These are phyloP conservation scores for Hortiboletus campestris DNA, from an alignment of 768 basidiomycete genomes.

Conservation along the genomic window DNA sequence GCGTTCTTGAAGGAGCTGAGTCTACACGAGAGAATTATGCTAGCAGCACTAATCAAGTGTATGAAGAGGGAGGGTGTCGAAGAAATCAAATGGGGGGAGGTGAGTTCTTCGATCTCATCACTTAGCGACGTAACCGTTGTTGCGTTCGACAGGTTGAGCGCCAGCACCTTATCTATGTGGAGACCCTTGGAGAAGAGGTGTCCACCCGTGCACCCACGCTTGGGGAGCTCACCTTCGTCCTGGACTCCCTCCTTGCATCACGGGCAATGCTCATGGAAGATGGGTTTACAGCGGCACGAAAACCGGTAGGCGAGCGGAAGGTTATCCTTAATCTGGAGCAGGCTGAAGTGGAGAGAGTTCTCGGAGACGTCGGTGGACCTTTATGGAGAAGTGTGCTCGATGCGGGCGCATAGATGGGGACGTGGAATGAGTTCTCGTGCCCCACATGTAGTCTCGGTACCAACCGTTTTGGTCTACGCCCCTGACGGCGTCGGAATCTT, in stretches of 20 bases:
- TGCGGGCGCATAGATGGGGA: conserved; percentile 5
- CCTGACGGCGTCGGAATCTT: too few species aligned
- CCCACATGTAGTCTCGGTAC: not conserved
- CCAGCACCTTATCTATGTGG: conserved; percentile 72
- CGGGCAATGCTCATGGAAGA: conserved; percentile 76
- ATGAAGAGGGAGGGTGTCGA: conserved; percentile 81
- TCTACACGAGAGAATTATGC: conserved; percentile 85
- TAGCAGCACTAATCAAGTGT: conserved; percentile 80
- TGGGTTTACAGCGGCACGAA: conserved; percentile 50
- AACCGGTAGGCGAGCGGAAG: conserved; percentile 62
- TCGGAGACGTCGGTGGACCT: conserved; percentile 75
- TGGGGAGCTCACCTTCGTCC: conserved; percentile 63
- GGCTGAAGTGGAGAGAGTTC: conserved; percentile 78
- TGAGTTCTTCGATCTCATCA: conserved; percentile 33
- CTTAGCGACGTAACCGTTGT: not conserved
- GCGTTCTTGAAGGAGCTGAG: conserved; percentile 80
- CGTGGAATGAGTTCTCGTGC: not conserved
- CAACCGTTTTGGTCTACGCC: too few species aligned
- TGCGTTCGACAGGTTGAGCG: conserved; percentile 53
- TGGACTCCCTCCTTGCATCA: conserved; percentile 75
- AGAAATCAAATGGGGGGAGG: conserved; percentile 83
- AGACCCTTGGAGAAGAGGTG: conserved; percentile 59
- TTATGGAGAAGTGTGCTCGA: conserved; percentile 57
- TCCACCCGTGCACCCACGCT: conserved; percentile 55
- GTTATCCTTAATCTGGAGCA: conserved; percentile 83